Evolutionary conservation across 345 rosid genomes (phyloP).

Genomic region (Toxicodendron radicans): DNA sequence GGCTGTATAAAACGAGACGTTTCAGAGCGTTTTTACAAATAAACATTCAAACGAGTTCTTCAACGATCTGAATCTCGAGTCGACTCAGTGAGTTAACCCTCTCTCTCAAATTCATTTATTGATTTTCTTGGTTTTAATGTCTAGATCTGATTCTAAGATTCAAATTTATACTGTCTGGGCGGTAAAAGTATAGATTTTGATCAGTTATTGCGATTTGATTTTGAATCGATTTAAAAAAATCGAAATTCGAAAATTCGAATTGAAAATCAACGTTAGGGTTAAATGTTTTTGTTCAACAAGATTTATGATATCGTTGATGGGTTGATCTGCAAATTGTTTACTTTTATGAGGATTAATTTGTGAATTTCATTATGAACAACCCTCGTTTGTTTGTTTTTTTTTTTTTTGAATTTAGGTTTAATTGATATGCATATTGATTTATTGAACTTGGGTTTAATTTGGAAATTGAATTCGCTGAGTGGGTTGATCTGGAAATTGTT

Average conservation of each 20-base stretch:
- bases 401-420: neutral
- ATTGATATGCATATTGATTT: neutral
- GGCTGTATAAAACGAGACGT: neutral
- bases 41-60: neutral
- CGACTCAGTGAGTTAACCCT: constrained; percentile 9
- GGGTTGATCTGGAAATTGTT: neutral
- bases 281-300: no score
- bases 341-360: neutral
- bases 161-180: no score
- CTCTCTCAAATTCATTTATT: neutral
- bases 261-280: neutral
- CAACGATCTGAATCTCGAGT: neutral
- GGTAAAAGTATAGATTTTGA: neutral
- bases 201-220: neutral
- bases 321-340: neutral
- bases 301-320: neutral
- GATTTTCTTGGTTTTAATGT: neutral
- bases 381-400: neutral
- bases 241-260: neutral
- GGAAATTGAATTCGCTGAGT: neutral
- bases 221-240: neutral
- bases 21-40: no score
- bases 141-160: constrained; percentile 1
- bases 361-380: no score
- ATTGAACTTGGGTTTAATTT: neutral